These are phyloP conservation scores for Boletus tomentosulus DNA, from an alignment of 768 basidiomycete genomes.

Conservation along the genomic window DNA sequence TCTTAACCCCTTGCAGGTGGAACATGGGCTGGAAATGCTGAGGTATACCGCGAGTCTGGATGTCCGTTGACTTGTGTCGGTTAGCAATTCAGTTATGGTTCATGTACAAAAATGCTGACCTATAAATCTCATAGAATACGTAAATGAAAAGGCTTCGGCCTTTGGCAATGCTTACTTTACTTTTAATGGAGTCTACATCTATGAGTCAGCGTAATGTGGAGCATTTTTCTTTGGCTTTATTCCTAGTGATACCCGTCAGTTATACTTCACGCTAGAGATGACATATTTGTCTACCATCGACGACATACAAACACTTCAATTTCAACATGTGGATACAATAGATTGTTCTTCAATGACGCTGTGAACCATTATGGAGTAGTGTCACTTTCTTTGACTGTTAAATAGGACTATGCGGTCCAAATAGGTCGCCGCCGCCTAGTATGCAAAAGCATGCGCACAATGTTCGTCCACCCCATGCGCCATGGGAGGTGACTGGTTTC, in stretches of 20 bases:
- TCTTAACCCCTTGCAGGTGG: conserved; percentile 16
- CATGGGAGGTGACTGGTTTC: no score
- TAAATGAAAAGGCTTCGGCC: conserved; percentile 35
- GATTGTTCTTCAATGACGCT: no score
- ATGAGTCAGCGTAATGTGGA: conserved; percentile 16
- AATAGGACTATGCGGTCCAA: no score
- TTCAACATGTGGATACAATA: no score
- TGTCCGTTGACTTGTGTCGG: conserved; percentile 29
- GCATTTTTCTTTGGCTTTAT: neutral
- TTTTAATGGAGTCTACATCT: conserved; percentile 36
- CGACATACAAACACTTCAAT: no score
- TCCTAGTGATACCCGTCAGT: neutral
- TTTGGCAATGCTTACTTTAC: conserved; percentile 41
- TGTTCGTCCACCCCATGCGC: no score
- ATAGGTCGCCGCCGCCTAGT: no score
- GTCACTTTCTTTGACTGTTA: no score
- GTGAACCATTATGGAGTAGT: no score
- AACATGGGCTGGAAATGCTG: conserved; percentile 24
- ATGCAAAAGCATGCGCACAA: no score
- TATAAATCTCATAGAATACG: conserved; percentile 23
- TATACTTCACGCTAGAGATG: neutral
- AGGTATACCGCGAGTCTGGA: conserved; percentile 13
- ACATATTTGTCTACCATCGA: neutral
- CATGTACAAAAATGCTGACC: neutral
- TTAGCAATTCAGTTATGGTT: conserved; percentile 10